Evolutionary conservation across 495 filamentous ascomycete genomes (phyloP).

Genomic region (Podospora pseudocomata): DNA sequence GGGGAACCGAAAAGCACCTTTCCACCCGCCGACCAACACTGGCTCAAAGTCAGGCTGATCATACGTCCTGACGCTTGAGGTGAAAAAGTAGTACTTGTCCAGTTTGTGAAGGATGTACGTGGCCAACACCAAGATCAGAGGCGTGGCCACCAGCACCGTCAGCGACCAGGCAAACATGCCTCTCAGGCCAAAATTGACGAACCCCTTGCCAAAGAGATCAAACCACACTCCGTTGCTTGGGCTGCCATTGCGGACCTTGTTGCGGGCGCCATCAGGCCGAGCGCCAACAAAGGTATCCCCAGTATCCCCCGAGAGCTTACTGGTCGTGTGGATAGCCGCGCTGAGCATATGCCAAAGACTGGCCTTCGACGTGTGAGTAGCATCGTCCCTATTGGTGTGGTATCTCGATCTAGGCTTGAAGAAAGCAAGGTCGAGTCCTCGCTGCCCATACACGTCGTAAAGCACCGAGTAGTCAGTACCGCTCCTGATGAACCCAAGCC

Average conservation of each 20-base stretch:
- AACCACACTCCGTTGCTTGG: conserved; percentile 85
- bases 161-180: conserved; percentile 87
- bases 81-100: conserved; percentile 81
- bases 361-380: conserved; percentile 65
- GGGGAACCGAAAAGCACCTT: conserved; percentile 80
- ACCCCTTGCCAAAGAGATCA: conserved; percentile 78
- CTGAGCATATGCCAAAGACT: conserved; percentile 96
- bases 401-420: conserved; percentile 79
- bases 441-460: conserved; percentile 70
- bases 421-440: conserved; percentile 91
- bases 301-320: conserved; percentile 65
- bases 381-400: conserved; percentile 88
- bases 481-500: conserved; percentile 69
- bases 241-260: conserved; percentile 61
- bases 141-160: conserved; percentile 71
- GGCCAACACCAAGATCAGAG: conserved; percentile 64
- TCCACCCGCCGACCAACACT: conserved; percentile 67
- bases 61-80: conserved; percentile 53
- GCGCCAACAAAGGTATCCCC: conserved; percentile 62
- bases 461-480: conserved; percentile 91
- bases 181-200: conserved; percentile 73
- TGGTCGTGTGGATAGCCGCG: conserved; percentile 66
- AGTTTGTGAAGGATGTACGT: conserved; percentile 62
- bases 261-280: conserved; percentile 49
- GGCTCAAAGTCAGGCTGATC: conserved; percentile 57